Percentiles rank a stretch among this genome's conserved stretches.
Evolutionary conservation across 345 rosid species (phyloP).

Genomic region (Erodium maritimum): DNA sequence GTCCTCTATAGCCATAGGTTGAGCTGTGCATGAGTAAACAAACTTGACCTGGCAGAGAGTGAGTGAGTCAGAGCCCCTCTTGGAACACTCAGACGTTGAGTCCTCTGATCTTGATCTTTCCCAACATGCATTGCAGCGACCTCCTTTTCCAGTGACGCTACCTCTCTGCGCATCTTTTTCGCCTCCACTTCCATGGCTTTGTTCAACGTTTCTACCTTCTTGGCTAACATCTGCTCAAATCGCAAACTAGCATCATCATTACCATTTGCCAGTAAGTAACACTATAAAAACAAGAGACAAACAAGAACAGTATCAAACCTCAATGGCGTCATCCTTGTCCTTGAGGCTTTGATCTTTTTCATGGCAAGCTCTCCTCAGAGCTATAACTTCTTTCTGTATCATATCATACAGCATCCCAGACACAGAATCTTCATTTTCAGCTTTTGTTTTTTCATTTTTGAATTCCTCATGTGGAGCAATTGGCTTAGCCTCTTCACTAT

Average conservation of each 20-base stretch:
- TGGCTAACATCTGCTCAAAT: slow-evolving; percentile 26
- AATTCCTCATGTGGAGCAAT: slow-evolving; percentile 4
- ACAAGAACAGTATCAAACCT: slow-evolving; percentile 14
- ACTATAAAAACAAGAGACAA: not conserved
- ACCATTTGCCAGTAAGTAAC: not conserved
- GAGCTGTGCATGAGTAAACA: not conserved
- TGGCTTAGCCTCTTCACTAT: too few species aligned
- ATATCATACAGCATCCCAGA: slow-evolving; percentile 33
- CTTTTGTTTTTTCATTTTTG: slow-evolving; percentile 14
- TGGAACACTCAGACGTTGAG: slow-evolving; percentile 23
- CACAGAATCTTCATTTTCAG: slow-evolving; percentile 21
- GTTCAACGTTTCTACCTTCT: slow-evolving; percentile 33
- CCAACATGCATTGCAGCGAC: slow-evolving; percentile 25
- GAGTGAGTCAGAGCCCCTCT: slow-evolving; percentile 21
- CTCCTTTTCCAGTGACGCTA: slow-evolving; percentile 34
- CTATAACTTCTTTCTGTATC: slow-evolving; percentile 31
- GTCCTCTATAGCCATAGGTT: not conserved
- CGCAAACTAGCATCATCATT: not conserved
- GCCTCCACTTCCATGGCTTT: slow-evolving; percentile 40
- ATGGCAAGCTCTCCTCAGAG: slow-evolving; percentile 26
- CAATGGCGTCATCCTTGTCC: slow-evolving; percentile 34
- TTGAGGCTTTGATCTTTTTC: slow-evolving; percentile 31
- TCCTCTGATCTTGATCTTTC: slow-evolving; percentile 21
- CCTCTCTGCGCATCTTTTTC: slow-evolving; percentile 33
- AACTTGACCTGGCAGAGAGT: slow-evolving; percentile 23